Conservation (phyloP, 805 yeast species). For the Zygotorulaspora danielsina region DNA sequence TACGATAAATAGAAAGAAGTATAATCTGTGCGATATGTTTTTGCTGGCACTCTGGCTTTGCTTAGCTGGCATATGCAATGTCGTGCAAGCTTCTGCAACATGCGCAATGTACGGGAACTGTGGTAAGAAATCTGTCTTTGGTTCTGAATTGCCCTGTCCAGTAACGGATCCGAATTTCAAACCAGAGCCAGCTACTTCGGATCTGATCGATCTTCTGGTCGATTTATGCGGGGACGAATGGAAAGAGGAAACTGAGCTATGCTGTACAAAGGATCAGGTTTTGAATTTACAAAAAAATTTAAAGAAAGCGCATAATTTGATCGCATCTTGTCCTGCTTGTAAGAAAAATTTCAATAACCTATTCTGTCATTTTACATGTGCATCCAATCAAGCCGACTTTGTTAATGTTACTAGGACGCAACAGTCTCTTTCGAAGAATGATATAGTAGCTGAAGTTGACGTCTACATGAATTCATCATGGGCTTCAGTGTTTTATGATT, state of each 20-base stretch:
- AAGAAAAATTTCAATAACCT: constrained; percentile 75
- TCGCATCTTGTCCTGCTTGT: constrained; percentile 94
- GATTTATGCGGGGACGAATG: constrained; percentile 74
- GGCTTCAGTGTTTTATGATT: constrained; percentile 67
- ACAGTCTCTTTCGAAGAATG: constrained; percentile 40
- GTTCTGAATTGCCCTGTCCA: constrained; percentile 76
- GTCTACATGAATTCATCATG: constrained; percentile 54
- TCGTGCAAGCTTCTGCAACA: constrained; percentile 11
- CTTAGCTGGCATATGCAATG: constrained; percentile 11
- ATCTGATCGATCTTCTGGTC: constrained; percentile 43
- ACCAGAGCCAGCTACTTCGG: constrained; percentile 40
- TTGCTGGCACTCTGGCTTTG: constrained; percentile 5
- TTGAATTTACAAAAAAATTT: constrained; percentile 51
- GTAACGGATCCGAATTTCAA: constrained; percentile 45
- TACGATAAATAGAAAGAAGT: no score
- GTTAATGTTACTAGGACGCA: constrained; percentile 56
- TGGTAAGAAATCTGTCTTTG: constrained; percentile 78
- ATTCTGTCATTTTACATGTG: constrained; percentile 86
- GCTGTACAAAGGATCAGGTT: constrained; percentile 70
- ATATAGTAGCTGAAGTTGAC: constrained; percentile 67
- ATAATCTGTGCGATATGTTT: no score
- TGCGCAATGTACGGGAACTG: constrained; percentile 48
- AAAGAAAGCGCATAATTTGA: constrained; percentile 71
- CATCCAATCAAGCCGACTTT: constrained; percentile 74
- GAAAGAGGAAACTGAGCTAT: constrained; percentile 45